Base-by-base conservation (phyloP, 306 rosid genomes). In the Astragalus membranaceus region DNA sequence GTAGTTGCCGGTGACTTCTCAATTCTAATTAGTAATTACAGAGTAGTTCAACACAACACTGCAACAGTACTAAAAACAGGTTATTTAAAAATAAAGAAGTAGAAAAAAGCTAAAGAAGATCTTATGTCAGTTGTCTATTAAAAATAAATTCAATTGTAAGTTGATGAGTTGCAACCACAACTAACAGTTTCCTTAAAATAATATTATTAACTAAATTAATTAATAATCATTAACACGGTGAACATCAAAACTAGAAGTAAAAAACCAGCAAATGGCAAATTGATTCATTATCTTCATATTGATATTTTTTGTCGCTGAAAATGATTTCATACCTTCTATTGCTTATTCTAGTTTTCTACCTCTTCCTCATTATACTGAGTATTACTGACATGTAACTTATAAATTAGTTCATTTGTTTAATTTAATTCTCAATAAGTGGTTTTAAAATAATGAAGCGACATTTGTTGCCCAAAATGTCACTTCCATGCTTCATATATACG, bases 251-350 rank as follows among this genome's bases (percentile, higher is more conserved):
- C 0, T 39, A 39, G 35, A 75, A 35, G 55, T 68, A 68, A 76
- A 20, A 3, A 60, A 8, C 50, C 72, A 76, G 78, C 78, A 66
- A 76, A 66, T 81, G 8, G n/a, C 63, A 67, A 83, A 79, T 77
- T 69, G 77, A 78, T 75, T 53, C 68, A 73, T 64, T 59, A 75
- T 83, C 87, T 64, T 65, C 66, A 39, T 8, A 10, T 54, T 49
- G 2, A 1, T 41, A 39, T 53, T 1, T 29, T 67, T 49, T 29
- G 7, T 29, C 55, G 8, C 14, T 60, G 43, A 69, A 42, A 76
- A 60, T 60, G 80, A 79, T 70, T 68, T 64, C 73, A 50, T 32
- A 76, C 83, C 87, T 66, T 67, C 72, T 79, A 23, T 66, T 72
- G 10, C 29, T 57, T 57, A 42, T 11, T 60, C 63, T 69, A 12